Evolutionary conservation across 2,329 filamentous ascomycete species (phyloP), one percentile per base, ranked within the genome.

Genomic region (Lecanicillium sp.): DNA sequence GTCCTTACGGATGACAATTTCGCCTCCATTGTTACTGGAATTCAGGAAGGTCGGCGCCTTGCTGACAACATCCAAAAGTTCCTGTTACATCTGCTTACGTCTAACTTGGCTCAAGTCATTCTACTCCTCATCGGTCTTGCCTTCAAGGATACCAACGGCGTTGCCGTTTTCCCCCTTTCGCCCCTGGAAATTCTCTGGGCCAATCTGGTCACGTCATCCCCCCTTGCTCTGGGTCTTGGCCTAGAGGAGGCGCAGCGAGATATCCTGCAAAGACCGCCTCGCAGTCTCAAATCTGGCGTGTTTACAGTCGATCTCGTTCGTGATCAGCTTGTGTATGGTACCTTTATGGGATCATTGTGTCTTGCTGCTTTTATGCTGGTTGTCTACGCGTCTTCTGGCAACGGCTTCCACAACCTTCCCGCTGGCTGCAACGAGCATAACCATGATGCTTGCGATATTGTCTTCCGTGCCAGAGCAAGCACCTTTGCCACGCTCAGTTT

Each of bases 1-100:
- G 85, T 94, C 27, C 67, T 94, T 29, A 88, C 85, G 0, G 86
- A 92, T 54, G 87, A 92, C 59, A 89, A 94, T 61, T 94, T 94
- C 55, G 84, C 87, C 10, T 87, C 82, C 19, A 86, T 85, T 40
- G 71, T 85, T 29, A 80, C 77, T n/a, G 81, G 77, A 25, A 79
- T 86, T 33, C 74, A 81, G 54, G 80, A 85, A 58, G 81, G 81
- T 11, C 73, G 81, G 30, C 67, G 81, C 28, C 68, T 84, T 37
- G 81, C 83, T 47, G 79, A 84, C 63, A 85, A 85, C 46, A 83
- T 86, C 44, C 79, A 85, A 54, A 85, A 84, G 71, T 78, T 78
- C 52, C 58, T 78, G 29, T 58, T 86, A 33, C 81, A 82, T 57
- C 68, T 85, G 25, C 69, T 85, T 22, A 76, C 81, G 14, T 79